Conservation (phyloP, 495 filamentous ascomycete species). For the Clavariopsis aquatica region DNA sequence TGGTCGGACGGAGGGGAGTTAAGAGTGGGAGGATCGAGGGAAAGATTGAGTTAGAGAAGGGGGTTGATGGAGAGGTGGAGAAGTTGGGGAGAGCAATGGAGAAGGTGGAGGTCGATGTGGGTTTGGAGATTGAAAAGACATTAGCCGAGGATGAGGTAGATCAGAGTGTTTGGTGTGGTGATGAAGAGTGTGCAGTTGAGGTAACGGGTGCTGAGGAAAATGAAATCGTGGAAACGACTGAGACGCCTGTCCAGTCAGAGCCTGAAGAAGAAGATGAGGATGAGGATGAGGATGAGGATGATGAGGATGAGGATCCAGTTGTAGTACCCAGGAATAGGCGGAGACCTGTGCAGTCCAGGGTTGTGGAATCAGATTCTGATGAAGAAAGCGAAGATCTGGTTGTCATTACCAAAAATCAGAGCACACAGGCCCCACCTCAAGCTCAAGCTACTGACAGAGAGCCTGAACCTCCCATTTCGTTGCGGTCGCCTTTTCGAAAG, state of each 20-base stretch:
- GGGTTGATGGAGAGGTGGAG: background rate
- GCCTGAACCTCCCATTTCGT: constrained; percentile 1
- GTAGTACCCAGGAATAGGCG: constrained; percentile 5
- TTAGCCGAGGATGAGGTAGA: constrained; percentile 33
- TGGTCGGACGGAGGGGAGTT: constrained; percentile 6
- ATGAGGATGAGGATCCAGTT: constrained; percentile 25
- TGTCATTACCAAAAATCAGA: background rate
- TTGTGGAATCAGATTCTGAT: constrained; percentile 4
- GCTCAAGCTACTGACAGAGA: background rate
- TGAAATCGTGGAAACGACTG: background rate
- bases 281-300: constrained; percentile 5
- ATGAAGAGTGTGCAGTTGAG: constrained; percentile 31
- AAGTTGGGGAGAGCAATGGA: background rate
- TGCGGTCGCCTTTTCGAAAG: constrained; percentile 15
- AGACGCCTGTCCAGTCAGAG: too few relatives aligned
- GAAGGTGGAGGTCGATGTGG: background rate
- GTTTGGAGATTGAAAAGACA: constrained; percentile 8
- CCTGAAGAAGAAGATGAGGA: background rate
- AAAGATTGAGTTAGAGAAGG: background rate
- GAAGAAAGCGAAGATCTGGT: background rate
- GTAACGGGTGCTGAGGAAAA: constrained; percentile 10
- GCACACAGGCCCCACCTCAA: background rate
- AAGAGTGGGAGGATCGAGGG: constrained; percentile 8
- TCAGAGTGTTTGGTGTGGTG: constrained; percentile 40
- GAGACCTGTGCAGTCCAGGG: background rate